Percentiles rank a stretch among this genome's conserved stretches.
phyloP scores from a whole-genome alignment of 352 stramenopile genomes.

The Phytopythium aichiense region DNA sequence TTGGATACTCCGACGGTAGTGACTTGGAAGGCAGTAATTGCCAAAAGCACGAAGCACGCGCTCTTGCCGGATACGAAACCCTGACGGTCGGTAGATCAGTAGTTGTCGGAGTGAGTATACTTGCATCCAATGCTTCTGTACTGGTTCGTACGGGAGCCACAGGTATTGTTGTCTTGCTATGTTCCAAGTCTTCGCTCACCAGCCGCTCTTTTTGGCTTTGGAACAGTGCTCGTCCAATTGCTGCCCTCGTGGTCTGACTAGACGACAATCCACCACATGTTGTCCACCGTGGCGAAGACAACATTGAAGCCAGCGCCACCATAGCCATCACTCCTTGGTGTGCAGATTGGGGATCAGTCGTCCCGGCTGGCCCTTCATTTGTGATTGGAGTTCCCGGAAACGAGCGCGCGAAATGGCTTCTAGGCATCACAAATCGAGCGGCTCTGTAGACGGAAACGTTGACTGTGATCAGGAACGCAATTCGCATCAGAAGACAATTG shows the following conservation, averaged over 20 bases:
- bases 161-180: constrained; percentile 11
- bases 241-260: background rate
- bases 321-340: background rate
- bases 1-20: background rate
- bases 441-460: background rate
- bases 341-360: background rate
- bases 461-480: background rate
- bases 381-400: background rate
- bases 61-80: background rate
- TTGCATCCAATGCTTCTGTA: background rate
- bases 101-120: background rate
- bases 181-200: constrained; percentile 22
- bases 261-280: no score
- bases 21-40: background rate
- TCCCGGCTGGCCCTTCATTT: background rate
- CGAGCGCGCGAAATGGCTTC: background rate
- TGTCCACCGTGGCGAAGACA: background rate
- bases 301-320: background rate
- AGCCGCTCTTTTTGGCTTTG: constrained; percentile 36
- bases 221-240: constrained; percentile 20
- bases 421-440: background rate
- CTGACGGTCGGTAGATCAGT: background rate
- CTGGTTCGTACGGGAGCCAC: background rate
- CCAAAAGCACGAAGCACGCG: background rate
- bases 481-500: background rate